Evolutionary conservation across 495 filamentous ascomycete species (phyloP).

Genomic region (Letharia lupina): DNA sequence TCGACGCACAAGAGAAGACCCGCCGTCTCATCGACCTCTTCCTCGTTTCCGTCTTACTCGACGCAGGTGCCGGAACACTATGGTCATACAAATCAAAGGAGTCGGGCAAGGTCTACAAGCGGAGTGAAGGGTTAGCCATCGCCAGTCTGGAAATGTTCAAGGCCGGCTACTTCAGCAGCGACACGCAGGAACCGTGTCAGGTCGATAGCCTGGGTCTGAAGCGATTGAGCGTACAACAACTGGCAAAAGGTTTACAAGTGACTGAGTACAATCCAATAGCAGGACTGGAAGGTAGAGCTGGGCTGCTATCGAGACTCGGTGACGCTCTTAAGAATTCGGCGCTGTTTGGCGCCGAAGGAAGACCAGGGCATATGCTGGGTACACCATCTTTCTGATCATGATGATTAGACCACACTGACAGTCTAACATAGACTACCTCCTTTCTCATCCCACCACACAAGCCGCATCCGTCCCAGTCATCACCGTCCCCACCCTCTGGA

Average conservation of each 20-base stretch:
- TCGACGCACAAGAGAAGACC: slow-evolving; percentile 55
- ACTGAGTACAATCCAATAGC: slow-evolving; percentile 71
- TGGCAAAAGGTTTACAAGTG: slow-evolving; percentile 79
- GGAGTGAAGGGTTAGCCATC: slow-evolving; percentile 88
- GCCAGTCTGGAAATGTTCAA: slow-evolving; percentile 98
- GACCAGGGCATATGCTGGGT: slow-evolving; percentile 96
- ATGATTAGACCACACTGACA: slow-evolving; percentile 16
- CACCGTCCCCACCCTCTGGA: slow-evolving; percentile 86
- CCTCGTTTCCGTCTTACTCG: slow-evolving; percentile 59
- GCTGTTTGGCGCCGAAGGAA: slow-evolving; percentile 74
- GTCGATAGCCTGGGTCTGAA: slow-evolving; percentile 79
- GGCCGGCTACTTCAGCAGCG: slow-evolving; percentile 81
- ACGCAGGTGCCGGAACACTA: slow-evolving; percentile 56
- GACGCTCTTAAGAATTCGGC: slow-evolving; percentile 72
- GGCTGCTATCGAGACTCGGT: slow-evolving; percentile 66
- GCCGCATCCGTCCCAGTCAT: slow-evolving; percentile 82
- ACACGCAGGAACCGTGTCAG: slow-evolving; percentile 69
- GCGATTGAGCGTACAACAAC: slow-evolving; percentile 60
- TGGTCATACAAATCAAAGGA: slow-evolving; percentile 86
- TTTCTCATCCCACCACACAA: slow-evolving; percentile 82
- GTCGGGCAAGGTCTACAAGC: slow-evolving; percentile 71
- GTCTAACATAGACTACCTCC: slow-evolving; percentile 62
- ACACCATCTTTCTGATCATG: slow-evolving; percentile 27
- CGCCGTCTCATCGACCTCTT: slow-evolving; percentile 60
- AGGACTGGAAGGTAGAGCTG: slow-evolving; percentile 78